Percentiles rank a stretch among this genome's conserved stretches.
phyloP scores from a whole-genome alignment of 2,329 filamentous ascomycete species.

The Botrytis medusae region DNA sequence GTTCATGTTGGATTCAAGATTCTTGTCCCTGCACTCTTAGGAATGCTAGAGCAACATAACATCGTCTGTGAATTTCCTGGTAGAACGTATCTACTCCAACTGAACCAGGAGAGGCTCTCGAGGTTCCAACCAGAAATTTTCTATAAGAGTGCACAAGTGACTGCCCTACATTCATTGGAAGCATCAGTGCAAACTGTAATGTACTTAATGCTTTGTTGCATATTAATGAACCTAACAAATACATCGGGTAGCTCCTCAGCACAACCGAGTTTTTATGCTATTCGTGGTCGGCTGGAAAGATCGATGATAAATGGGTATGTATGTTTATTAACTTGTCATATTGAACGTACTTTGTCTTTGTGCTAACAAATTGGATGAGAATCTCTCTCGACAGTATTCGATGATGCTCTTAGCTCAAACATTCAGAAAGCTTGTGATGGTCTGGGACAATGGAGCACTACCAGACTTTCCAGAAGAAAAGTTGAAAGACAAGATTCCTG shows the following conservation, averaged over 20 bases:
- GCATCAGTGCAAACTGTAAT: slow-evolving; percentile 15
- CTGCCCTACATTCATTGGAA: slow-evolving; percentile 41
- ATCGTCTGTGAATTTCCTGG: neutral
- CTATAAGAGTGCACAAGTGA: slow-evolving; percentile 36
- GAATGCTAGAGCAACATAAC: slow-evolving; percentile 2
- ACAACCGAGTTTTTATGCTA: neutral
- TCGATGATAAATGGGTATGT: slow-evolving; percentile 11
- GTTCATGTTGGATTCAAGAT: slow-evolving; percentile 23
- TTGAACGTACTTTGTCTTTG: neutral
- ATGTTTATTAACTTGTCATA: neutral
- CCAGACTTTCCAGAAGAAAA: neutral
- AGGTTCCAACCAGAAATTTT: slow-evolving; percentile 38
- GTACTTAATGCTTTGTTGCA: slow-evolving; percentile 3
- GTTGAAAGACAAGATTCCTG: neutral
- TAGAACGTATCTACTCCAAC: slow-evolving; percentile 21
- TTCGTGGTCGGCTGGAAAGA: neutral
- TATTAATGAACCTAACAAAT: neutral
- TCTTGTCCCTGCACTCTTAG: slow-evolving; percentile 6
- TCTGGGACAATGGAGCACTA: neutral
- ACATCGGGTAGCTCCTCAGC: neutral
- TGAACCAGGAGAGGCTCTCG: slow-evolving; percentile 37
- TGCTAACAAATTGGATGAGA: neutral
- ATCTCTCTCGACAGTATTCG: slow-evolving; percentile 4
- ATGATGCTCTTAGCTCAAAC: slow-evolving; percentile 1
- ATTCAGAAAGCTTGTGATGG: neutral